phyloP scores from a whole-genome alignment of 768 basidiomycete species.

The Lactifluus pinguis region DNA sequence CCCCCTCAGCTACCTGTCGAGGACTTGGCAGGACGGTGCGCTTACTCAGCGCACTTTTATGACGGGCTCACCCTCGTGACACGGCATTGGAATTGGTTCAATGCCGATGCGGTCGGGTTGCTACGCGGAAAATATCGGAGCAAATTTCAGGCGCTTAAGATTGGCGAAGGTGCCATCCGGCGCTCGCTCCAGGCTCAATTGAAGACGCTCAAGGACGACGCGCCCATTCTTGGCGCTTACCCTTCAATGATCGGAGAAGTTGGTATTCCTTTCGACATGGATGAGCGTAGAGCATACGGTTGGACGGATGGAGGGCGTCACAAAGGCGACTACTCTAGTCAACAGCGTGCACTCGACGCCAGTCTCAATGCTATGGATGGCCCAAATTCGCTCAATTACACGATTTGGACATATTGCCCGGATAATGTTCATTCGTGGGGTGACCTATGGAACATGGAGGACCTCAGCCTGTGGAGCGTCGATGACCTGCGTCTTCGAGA shows the following conservation, averaged over 20 bases:
- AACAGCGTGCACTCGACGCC: slow-evolving; percentile 83
- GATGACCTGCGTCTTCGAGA: slow-evolving; percentile 48
- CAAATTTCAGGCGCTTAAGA: slow-evolving; percentile 59
- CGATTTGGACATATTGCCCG: slow-evolving; percentile 82
- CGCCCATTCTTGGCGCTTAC: slow-evolving; percentile 54
- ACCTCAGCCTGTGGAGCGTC: slow-evolving; percentile 77
- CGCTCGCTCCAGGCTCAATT: slow-evolving; percentile 77
- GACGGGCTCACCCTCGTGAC: slow-evolving; percentile 92
- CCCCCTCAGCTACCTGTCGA: slow-evolving; percentile 58
- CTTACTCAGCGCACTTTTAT: slow-evolving; percentile 84
- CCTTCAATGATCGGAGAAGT: slow-evolving; percentile 96
- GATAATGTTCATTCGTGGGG: slow-evolving; percentile 85
- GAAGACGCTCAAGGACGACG: slow-evolving; percentile 66
- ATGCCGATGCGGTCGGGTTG: slow-evolving; percentile 91
- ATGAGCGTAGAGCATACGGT: slow-evolving; percentile 76
- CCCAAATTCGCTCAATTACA: slow-evolving; percentile 63
- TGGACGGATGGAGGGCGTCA: slow-evolving; percentile 57
- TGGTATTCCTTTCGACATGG: slow-evolving; percentile 93
- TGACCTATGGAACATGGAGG: slow-evolving; percentile 96
- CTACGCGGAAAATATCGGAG: slow-evolving; percentile 72
- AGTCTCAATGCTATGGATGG: slow-evolving; percentile 76
- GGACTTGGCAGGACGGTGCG: slow-evolving; percentile 54
- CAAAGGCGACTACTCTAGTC: slow-evolving; percentile 65
- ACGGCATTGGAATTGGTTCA: slow-evolving; percentile 90
- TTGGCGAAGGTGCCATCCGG: slow-evolving; percentile 81